These are phyloP conservation scores for Plantago ovata DNA, from an alignment of 257 asterid species.

Conservation along the genomic window DNA sequence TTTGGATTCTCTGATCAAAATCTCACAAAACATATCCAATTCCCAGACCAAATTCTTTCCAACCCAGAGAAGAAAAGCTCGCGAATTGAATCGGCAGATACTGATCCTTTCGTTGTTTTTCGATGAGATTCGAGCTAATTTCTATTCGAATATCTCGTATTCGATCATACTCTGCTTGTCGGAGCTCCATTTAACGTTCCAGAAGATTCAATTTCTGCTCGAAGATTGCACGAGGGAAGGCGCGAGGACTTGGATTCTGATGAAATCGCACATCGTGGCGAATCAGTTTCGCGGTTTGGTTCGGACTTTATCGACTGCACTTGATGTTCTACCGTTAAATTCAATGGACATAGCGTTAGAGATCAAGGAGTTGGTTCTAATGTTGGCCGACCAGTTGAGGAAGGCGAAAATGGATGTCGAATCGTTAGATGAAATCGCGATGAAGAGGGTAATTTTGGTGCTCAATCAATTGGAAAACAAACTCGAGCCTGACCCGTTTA, in stretches of 20 bases:
- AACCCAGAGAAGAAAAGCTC: constrained; percentile 46
- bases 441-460: constrained; percentile 44
- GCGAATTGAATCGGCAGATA: constrained; percentile 54
- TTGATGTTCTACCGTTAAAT: constrained; percentile 52
- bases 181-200: constrained; percentile 62
- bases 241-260: constrained; percentile 44
- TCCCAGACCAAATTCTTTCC: constrained; percentile 36
- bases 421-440: constrained; percentile 38
- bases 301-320: constrained; percentile 52
- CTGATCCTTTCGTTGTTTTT: constrained; percentile 53
- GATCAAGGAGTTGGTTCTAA: constrained; percentile 44
- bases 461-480: constrained; percentile 60
- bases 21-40: constrained; percentile 37
- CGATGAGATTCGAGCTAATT: constrained; percentile 46
- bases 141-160: constrained; percentile 13
- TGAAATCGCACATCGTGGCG: constrained; percentile 49
- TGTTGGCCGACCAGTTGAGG: constrained; percentile 52
- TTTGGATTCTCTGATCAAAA: constrained; percentile 43
- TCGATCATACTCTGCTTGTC: constrained; percentile 51
- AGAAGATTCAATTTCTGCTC: constrained; percentile 44
- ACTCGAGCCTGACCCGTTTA: constrained; percentile 47
- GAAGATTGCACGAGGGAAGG: constrained; percentile 65
- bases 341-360: constrained; percentile 41
- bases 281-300: constrained; percentile 40
- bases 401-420: constrained; percentile 46